A percentile compares a stretch with the other conserved stretches of the same genome.
Conservation (phyloP, 129 eudicot species). For the Gnaphalium uliginosum region DNA sequence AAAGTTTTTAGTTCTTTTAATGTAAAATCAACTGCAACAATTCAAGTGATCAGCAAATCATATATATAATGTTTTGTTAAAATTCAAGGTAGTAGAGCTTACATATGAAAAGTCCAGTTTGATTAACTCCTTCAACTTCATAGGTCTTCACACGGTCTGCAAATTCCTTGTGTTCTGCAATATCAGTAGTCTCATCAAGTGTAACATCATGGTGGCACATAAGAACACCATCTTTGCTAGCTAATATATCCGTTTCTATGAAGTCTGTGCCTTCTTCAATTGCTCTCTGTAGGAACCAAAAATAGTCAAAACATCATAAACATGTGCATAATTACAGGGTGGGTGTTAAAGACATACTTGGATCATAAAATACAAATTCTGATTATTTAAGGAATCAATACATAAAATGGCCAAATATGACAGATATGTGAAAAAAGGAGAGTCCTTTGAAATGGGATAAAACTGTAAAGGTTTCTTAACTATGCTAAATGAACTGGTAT, state of each 20-base stretch:
- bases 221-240: constrained; percentile 87
- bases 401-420: neutral
- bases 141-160: constrained; percentile 64
- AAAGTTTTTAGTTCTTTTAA: constrained; percentile 70
- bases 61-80: neutral
- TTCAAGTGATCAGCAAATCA: constrained; percentile 19
- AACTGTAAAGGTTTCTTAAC: no score
- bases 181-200: constrained; percentile 71
- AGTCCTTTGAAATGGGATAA: neutral
- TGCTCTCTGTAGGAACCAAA: constrained; percentile 61
- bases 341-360: neutral
- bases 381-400: neutral
- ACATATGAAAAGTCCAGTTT: constrained; percentile 46
- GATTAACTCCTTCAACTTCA: constrained; percentile 70
- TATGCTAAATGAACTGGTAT: neutral
- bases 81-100: constrained; percentile 3
- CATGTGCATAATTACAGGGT: neutral
- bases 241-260: constrained; percentile 78
- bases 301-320: neutral
- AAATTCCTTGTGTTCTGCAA: constrained; percentile 66
- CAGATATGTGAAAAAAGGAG: neutral
- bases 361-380: neutral
- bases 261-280: constrained; percentile 96
- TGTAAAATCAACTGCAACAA: constrained; percentile 85
- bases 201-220: constrained; percentile 81